phyloP scores from a whole-genome alignment of 2,329 filamentous ascomycete genomes.

The Incumbomyces delicatus region DNA sequence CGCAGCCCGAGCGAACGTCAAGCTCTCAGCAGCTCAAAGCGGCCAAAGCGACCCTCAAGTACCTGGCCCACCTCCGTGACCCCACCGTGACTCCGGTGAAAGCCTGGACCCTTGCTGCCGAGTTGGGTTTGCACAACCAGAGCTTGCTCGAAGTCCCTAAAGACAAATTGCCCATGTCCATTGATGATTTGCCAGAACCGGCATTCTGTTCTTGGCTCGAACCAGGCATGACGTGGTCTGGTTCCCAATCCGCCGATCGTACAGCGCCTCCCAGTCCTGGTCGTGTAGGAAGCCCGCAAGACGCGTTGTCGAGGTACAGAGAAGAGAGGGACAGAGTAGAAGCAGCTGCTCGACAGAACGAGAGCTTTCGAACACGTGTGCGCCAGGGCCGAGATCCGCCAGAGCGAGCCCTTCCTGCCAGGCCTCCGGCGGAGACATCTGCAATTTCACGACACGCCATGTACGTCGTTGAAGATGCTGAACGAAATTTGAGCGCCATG shows the following conservation, averaged over 20 bases:
- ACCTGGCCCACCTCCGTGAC: constrained; percentile 2
- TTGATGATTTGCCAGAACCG: constrained; percentile 26
- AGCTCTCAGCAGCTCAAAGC: constrained; percentile 2
- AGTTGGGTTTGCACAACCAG: constrained; percentile 5
- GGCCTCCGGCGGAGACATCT: neutral
- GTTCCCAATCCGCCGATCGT: constrained; percentile 48
- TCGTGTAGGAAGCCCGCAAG: neutral
- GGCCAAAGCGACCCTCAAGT: constrained; percentile 4
- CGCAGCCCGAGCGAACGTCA: neutral
- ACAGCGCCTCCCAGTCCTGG: constrained; percentile 10
- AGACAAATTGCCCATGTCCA: constrained; percentile 16
- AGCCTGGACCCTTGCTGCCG: constrained; percentile 4
- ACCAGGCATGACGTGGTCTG: constrained; percentile 51
- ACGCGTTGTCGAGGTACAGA: neutral
- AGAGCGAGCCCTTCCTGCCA: neutral
- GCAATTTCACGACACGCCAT: neutral
- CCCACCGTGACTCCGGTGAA: neutral
- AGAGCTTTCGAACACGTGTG: neutral
- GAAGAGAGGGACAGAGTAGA: neutral
- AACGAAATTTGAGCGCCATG: neutral
- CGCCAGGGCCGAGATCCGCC: neutral
- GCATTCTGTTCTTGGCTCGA: constrained; percentile 52
- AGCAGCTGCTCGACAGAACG: neutral
- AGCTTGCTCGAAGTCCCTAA: neutral
- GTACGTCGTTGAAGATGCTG: neutral